Base-by-base conservation (phyloP, 768 basidiomycete genomes). In the Mycena filopes region DNA sequence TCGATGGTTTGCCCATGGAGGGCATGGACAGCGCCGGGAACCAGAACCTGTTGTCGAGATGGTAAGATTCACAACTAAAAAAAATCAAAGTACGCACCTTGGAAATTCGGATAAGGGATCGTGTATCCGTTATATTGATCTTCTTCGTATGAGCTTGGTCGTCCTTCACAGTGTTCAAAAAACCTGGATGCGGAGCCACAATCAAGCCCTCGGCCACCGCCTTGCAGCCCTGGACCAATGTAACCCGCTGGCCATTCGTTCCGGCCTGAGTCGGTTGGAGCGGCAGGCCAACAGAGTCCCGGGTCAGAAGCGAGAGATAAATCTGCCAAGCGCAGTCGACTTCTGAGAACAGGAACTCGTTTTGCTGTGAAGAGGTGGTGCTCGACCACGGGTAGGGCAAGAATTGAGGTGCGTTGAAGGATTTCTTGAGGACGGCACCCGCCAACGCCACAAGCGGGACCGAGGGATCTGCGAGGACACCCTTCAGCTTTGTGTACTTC, bases 1-100 rank as follows among this genome's bases (percentile, higher is more conserved):
- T 56, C 42, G 0, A 56, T 43, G 5, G 55, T 56, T n/a, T 56
- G 41, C 8, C 46, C 33, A 43, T 56, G 55, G n/a, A 56, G 25
- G 15, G 55, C 43, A 45, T 56, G 43, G 16, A 56, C 46, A 2
- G 55, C 55, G 4, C 55, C 43, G 0, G 55, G 55, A 16, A 56
- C 55, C 16, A 56, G 55, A 13, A 56, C 43, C 55, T 56, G 25
- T 6, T 25, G 11, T 48, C 23, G n/a, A n/a, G n/a, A n/a, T n/a
- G n/a, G n/a, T n/a, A n/a, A n/a, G n/a, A n/a, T n/a, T n/a, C n/a
- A n/a, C n/a, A n/a, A n/a, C n/a, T n/a, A n/a, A n/a, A n/a, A n/a
- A n/a, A 48, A 48, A 9, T 26, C 15, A 48, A 29, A 10, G 21
- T 10, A 20, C 28, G 25, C n/a, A 54, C 54, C 54, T 55, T 55